Base-by-base conservation (phyloP, 2,329 filamentous ascomycete genomes). In the Dactylellina sp. region DNA sequence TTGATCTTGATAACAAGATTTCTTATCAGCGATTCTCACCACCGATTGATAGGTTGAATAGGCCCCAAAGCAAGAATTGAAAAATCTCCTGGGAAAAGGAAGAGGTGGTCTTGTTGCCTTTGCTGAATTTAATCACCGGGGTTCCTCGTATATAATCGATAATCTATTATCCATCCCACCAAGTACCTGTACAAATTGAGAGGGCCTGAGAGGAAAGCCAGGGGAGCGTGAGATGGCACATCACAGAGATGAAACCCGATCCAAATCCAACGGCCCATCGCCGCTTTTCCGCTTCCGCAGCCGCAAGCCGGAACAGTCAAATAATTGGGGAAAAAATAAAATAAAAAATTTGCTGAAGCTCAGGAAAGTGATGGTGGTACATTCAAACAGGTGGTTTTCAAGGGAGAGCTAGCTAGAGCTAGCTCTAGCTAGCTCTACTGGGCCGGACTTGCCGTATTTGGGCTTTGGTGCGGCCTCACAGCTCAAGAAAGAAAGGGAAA, bases 281-380 rank as follows among this genome's bases (percentile, higher is more conserved):
- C 68, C 68, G 68, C 68, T 65, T 63, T 72, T 72, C 68, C 68
- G 68, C 68, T 72, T 72, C 68, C 68, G 68, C 68, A 53, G 68
- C 68, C 68, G 68, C 37, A 49, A 72, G 62, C 59, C 52, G 59
- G 66, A 53, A 59, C 28, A 64, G 55, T 42, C 53, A 42, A 37
- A 53, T 40, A 57, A 62, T 56, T 18, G n/a, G n/a, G n/a, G 28
- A 32, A 32, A 32, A 32, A 32, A 32, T 32, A 32, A n/a, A 32
- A 5, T 32, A 32, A 32, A 32, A 5, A 5, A 5, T 32, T 32
- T 9, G 28, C n/a, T 65, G 59, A 68, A 65, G 39, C 49, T 60
- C 46, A 60, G 25, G 24, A 53, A 59, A 49, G 20, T 59, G 60
- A 42, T 46, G 25, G 61, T 57, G 56, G 46, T 50, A 71, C 57